Conservation (phyloP, 2,329 filamentous ascomycete species). For the Diaporthe sp. region DNA sequence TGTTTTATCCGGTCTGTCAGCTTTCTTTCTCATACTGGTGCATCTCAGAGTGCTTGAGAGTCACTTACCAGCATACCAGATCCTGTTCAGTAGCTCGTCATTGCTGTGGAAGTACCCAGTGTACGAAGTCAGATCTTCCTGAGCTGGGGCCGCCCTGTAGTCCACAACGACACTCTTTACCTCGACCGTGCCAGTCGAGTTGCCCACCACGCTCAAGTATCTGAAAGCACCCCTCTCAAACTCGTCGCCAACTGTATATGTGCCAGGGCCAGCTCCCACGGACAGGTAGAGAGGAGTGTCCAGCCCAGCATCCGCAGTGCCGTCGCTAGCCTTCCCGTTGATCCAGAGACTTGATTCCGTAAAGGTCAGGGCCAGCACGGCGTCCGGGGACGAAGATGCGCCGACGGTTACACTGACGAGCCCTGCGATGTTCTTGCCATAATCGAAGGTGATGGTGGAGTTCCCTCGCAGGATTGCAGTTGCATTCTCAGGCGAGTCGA, state of each 20-base stretch:
- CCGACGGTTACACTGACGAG: slow-evolving; percentile 52
- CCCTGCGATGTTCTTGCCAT: slow-evolving; percentile 55
- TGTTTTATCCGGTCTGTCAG: not conserved
- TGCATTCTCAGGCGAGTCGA: slow-evolving; percentile 41
- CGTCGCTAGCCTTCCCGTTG: slow-evolving; percentile 59
- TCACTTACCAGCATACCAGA: slow-evolving; percentile 69
- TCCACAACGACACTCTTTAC: slow-evolving; percentile 55
- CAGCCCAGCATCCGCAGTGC: slow-evolving; percentile 41
- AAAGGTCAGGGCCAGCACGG: slow-evolving; percentile 55
- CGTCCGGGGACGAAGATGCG: slow-evolving; percentile 45
- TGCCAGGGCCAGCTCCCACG: slow-evolving; percentile 36
- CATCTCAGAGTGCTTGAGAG: slow-evolving; percentile 52
- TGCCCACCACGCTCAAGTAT: slow-evolving; percentile 53
- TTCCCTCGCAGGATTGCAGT: slow-evolving; percentile 23
- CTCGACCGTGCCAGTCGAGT: slow-evolving; percentile 47
- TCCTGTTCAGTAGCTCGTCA: slow-evolving; percentile 64
- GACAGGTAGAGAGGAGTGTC: slow-evolving; percentile 37
- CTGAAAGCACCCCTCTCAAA: slow-evolving; percentile 56
- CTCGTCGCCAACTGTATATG: slow-evolving; percentile 48
- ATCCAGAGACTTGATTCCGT: slow-evolving; percentile 62
- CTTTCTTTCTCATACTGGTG: slow-evolving; percentile 36
- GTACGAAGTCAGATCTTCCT: slow-evolving; percentile 62
- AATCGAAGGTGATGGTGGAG: slow-evolving; percentile 56
- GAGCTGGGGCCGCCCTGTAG: slow-evolving; percentile 56
- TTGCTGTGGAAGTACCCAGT: slow-evolving; percentile 67